Base-by-base conservation (phyloP, 768 basidiomycete genomes). In the Rhodotorula babjevae region DNA sequence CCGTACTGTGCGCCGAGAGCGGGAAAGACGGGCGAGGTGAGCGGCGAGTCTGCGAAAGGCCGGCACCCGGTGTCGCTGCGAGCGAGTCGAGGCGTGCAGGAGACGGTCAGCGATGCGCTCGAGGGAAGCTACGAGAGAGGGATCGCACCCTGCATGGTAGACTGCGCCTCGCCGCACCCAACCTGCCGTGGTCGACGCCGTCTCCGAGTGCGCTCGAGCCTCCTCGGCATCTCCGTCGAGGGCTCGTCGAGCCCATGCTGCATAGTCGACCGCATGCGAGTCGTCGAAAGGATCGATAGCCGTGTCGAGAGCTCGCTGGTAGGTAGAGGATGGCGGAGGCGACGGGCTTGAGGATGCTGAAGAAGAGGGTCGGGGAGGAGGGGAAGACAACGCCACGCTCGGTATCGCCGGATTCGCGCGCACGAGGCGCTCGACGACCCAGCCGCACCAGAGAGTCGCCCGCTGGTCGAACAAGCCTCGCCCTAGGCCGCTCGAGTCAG, bases 1-100 rank as follows among this genome's bases (percentile, higher is more conserved):
- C 82, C 82, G 47, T 80, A 81, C 58, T 77, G 75, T 10, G 77
- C 67, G 12, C 83, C 83, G 65, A 84, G 82, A 61, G 83, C 82
- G 21, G 29, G 3, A n/a, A 84, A 84, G n/a, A 76, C 80, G 3
- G 83, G 83, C 62, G 82, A 74, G 46, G 82, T 4, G 78, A 79
- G 33, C 29, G 69, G 2, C 77, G 68, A 69, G 33, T 16, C 21
- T n/a, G 63, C 15, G 78, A 78, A 67, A 75, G 78, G 60, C 11
- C 75, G 69, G 57, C 82, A 83, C 0, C 83, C 83, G 10, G 83
- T 80, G 72, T 84, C 83, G 2, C 83, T 82, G 75, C 12, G 27
- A 46, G 44, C 44, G 44, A 14, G 42, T 42, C 42, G 42, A 18
- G 44, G 44, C 2, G 44, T 11, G 12, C 44, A 46, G 44, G 44